These are phyloP conservation scores for Kodamaea arcana DNA, from an alignment of 1,139 yeast genomes.

Conservation along the genomic window DNA sequence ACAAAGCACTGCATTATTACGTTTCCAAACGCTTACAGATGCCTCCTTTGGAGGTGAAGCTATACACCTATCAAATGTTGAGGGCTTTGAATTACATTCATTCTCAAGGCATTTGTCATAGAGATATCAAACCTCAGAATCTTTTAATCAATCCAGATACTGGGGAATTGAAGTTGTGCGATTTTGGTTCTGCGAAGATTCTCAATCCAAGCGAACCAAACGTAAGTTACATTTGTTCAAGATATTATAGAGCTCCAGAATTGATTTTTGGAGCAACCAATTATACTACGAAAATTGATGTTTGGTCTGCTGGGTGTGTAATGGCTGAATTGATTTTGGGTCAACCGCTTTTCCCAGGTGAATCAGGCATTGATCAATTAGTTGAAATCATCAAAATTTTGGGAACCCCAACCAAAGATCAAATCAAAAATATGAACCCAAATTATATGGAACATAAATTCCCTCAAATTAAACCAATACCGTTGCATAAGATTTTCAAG, in stretches of 20 bases:
- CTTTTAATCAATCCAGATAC: constrained; percentile 80
- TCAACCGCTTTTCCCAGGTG: constrained; percentile 97
- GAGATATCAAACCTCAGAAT: constrained; percentile 97
- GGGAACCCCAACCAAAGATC: constrained; percentile 93
- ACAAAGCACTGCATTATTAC: constrained; percentile 81
- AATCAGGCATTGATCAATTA: constrained; percentile 93
- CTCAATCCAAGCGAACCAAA: constrained; percentile 88
- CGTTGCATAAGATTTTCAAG: constrained; percentile 78
- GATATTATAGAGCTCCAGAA: constrained; percentile 95
- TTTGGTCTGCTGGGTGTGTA: constrained; percentile 98
- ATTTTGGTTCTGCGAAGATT: constrained; percentile 97
- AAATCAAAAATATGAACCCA: constrained; percentile 92
- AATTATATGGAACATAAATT: constrained; percentile 96
- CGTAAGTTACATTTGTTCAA: constrained; percentile 92
- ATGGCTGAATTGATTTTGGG: constrained; percentile 95
- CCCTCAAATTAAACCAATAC: constrained; percentile 94
- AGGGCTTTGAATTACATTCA: constrained; percentile 91
- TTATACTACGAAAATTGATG: constrained; percentile 94
- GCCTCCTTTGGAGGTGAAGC: constrained; percentile 88
- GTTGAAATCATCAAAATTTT: constrained; percentile 94
- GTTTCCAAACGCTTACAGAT: constrained; percentile 72
- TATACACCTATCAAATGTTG: constrained; percentile 87
- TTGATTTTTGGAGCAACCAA: constrained; percentile 87
- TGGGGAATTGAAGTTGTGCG: constrained; percentile 86
- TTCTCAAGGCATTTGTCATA: constrained; percentile 86